Base-by-base conservation (phyloP, 139 green algal genomes). In the Eudorina sp. region DNA sequence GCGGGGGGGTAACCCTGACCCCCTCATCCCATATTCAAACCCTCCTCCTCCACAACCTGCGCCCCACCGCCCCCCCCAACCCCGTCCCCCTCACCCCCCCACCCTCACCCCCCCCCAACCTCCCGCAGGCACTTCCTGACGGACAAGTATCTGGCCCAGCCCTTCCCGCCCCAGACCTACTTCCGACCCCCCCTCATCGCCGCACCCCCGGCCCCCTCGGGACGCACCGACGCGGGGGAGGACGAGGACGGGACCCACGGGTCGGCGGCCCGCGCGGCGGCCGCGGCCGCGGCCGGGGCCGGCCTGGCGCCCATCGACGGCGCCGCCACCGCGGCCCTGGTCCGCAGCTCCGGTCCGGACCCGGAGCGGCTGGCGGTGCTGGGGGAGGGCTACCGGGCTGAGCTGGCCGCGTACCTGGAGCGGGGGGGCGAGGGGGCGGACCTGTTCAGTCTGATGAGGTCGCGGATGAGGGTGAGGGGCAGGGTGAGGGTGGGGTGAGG, bases 71-170 rank as follows among this genome's bases (percentile, higher is more conserved):
- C n/a, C n/a, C n/a, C n/a, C n/a, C n/a, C n/a, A n/a, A n/a, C n/a
- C n/a, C n/a, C n/a, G n/a, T n/a, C n/a, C n/a, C n/a, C n/a, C n/a
- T n/a, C n/a, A n/a, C n/a, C n/a, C n/a, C n/a, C n/a, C n/a, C n/a
- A n/a, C n/a, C n/a, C n/a, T n/a, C n/a, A n/a, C n/a, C n/a, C n/a
- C n/a, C n/a, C n/a, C n/a, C n/a, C n/a, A n/a, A n/a, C n/a, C 29
- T 66, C 38, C 64, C 5, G 11, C 83, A 88, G 83, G 45, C 83
- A 82, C 38, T 81, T 62, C 48, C 16, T 88, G 14, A 60, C 34
- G 1, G 83, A 81, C 19, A 11, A 55, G 13, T 43, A 21, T 36
- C 83, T 81, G 7, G 3, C 18, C 3, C 48, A 88, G 27, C 48
- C 64, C 23, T 73, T 53, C 68, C 68, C 83, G 0, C 13, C 68